A percentile compares a stretch with the other conserved stretches of the same genome.
Evolutionary conservation across 352 stramenopile species (phyloP).

Genomic region (Pythium diclinum): DNA sequence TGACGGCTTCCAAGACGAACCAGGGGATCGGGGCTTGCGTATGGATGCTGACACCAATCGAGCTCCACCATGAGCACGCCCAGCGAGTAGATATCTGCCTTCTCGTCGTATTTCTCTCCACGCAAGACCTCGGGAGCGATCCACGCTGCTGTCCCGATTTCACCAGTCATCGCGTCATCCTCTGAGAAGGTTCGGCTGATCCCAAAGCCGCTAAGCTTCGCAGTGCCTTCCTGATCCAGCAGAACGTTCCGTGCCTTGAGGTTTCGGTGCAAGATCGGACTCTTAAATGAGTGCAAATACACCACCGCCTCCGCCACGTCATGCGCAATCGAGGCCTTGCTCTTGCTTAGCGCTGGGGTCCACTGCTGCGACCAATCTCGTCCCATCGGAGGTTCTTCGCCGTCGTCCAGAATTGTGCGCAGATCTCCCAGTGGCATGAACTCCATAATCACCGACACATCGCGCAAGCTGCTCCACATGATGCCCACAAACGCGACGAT

Average conservation of each 20-base stretch:
- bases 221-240: constrained; percentile 1
- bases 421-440: constrained; percentile 28
- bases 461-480: constrained; percentile 25
- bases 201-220: constrained; percentile 19
- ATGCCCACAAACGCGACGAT: constrained; percentile 30
- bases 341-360: neutral
- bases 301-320: constrained; percentile 19
- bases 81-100: neutral
- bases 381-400: neutral
- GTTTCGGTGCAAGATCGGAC: constrained; percentile 19
- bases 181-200: constrained; percentile 4
- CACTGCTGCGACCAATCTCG: neutral
- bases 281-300: constrained; percentile 22
- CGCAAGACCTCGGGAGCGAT: neutral
- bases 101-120: neutral
- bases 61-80: neutral
- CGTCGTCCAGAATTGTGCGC: constrained; percentile 8
- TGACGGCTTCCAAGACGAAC: neutral
- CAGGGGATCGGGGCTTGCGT: neutral
- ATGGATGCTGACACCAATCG: neutral
- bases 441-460: constrained; percentile 29
- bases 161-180: neutral
- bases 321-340: constrained; percentile 9
- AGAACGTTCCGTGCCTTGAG: constrained; percentile 22
- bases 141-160: neutral